Evolutionary conservation across 805 yeast species (phyloP), one percentile per base, ranked within the genome.

Genomic region (Blastobotrys chiropterorum): DNA sequence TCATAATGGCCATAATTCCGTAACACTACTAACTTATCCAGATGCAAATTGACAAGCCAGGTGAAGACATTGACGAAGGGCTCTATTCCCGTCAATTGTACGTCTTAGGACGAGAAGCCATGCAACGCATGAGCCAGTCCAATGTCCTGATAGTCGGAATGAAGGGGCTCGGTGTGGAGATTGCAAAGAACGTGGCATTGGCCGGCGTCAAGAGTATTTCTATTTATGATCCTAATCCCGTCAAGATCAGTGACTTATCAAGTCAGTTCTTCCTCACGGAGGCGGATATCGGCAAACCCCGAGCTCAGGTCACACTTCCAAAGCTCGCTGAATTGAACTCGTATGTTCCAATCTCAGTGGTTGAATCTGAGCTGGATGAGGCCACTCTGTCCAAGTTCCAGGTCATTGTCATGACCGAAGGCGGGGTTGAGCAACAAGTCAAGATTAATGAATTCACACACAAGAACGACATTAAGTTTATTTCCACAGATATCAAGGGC

Each of bases 101-200:
- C 63, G 99, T 94, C 49, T 72, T 94, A 58, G 99, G 99, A 56
- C 90, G 88, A 63, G 99, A 94, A 59, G 99, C 99, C 49, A 94
- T 94, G 99, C 75, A 90, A 62, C 87, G 89, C 69, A 87, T 94
- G 97, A 96, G 90, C 63, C 77, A 80, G 59, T 90, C 98, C 21
- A 89, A 86, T 62, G 97, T 94, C n/a, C 78, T 94, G 47, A 77
- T 94, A 46, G 80, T 90, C 56, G 99, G 99, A 2, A 73, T 92
- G 52, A 84, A 82, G 65, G 99, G 99, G 46, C 74, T 94, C 46
- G 99, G 99, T 63, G 79, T 88, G 43, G 99, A 94, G 71, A 89
- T 94, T 53, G 97, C 99, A 20, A 94, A 94, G 72, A 94, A 94
- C 69, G 89, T 94, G 51, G 95, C 96, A 0, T 76, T 94, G 39